Percentiles rank a stretch among this genome's conserved stretches.
phyloP scores from a whole-genome alignment of 495 filamentous ascomycete species.

The Neurospora discreta region DNA sequence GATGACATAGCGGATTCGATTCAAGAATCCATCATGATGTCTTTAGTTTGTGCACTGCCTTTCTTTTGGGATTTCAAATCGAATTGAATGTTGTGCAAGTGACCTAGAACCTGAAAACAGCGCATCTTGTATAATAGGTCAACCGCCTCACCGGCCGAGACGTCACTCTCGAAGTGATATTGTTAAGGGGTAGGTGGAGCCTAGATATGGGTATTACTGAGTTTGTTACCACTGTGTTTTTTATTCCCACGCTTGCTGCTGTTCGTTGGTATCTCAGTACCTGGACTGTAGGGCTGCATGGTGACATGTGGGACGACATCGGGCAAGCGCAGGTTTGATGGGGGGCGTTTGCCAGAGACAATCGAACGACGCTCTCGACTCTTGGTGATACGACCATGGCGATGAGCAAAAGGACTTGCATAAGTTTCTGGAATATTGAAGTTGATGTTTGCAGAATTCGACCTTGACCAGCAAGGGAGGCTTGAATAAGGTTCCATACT shows the following conservation, averaged over 20 bases:
- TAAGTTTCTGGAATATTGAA: neutral
- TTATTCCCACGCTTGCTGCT: neutral
- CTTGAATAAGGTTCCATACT: neutral
- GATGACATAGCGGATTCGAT: neutral
- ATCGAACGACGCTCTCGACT: neutral
- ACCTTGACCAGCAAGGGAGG: neutral
- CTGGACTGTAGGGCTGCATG: neutral
- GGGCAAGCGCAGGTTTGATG: neutral
- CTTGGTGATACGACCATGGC: neutral
- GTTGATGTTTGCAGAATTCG: neutral
- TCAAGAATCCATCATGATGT: neutral
- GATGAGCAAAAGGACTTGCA: neutral
- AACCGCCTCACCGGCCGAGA: neutral
- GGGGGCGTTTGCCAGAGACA: neutral
- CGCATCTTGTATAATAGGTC: neutral
- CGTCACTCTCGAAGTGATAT: neutral
- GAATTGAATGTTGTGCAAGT: neutral
- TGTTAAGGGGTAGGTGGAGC: neutral
- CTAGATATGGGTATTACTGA: neutral
- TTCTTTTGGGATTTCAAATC: neutral
- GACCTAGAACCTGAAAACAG: neutral
- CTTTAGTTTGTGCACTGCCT: neutral
- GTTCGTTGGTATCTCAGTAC: neutral
- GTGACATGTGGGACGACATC: neutral
- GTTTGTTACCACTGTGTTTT: neutral